Percentiles rank a stretch among this genome's conserved stretches.
phyloP scores from a whole-genome alignment of 108 stramenopile genomes.

The Heterococcus sp. region DNA sequence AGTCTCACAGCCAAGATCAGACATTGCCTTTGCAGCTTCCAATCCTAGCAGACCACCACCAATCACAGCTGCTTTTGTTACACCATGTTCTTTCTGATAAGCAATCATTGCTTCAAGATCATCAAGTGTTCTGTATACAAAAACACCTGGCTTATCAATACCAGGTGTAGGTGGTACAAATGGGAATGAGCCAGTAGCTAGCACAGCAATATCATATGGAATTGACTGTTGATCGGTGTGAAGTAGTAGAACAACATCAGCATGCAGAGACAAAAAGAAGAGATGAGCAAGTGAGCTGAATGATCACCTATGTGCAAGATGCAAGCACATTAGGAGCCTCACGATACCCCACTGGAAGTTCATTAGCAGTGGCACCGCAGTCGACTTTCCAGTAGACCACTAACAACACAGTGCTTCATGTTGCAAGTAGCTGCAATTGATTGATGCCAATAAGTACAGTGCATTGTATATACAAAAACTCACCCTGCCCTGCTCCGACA shows the following conservation, averaged over 20 bases:
- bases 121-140: constrained; percentile 91
- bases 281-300: too few relatives aligned
- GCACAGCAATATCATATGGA: constrained; percentile 77
- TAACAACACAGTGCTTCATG: not conserved
- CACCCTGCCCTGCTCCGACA: constrained; percentile 61
- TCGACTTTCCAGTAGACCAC: not conserved
- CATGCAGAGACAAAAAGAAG: too few relatives aligned
- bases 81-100: constrained; percentile 75
- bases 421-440: not conserved
- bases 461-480: not conserved
- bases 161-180: constrained; percentile 91
- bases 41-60: constrained; percentile 84
- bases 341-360: too few relatives aligned
- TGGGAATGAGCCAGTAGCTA: constrained; percentile 87
- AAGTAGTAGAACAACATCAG: too few relatives aligned
- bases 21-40: constrained; percentile 79
- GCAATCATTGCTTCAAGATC: constrained; percentile 82
- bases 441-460: not conserved
- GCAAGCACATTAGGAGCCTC: too few relatives aligned
- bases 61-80: constrained; percentile 82
- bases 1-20: constrained; percentile 80
- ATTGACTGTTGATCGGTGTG: constrained; percentile 48
- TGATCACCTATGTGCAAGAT: too few relatives aligned
- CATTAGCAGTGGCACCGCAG: too few relatives aligned
- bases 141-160: constrained; percentile 68